Base-by-base conservation (phyloP, 1,139 yeast genomes). In the Torulaspora globosa region DNA sequence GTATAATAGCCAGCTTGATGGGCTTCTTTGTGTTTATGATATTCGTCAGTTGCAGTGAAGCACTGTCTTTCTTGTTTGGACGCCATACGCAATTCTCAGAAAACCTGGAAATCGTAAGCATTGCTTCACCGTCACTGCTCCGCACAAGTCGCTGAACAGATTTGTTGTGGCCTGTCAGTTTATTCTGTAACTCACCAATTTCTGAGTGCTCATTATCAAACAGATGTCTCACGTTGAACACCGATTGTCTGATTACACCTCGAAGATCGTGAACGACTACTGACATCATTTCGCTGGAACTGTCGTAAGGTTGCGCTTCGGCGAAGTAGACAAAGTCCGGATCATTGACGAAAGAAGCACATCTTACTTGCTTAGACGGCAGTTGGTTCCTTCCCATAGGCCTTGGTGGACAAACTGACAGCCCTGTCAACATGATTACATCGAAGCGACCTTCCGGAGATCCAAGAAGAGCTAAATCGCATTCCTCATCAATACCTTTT, bases 131-230 rank as follows among this genome's bases (percentile, higher is more conserved):
- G 57, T 79, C 78, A 4, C 75, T 66, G 1, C 95, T 83, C 56
- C 89, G 78, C 14, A 78, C 69, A 1, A 90, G 65, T 44, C 73
- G 75, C 54, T 79, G 78, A 16, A 90, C 81, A 0, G 96, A 84
- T 60, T 88, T 89, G 44, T 80, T 76, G 58, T 88, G 96, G 0
- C 97, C 97, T 5, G 94, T 89, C 47, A 82, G 77, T 56, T 84
- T 82, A 56, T 78, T 73, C 31, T 70, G 67, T 10, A 76, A 45
- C 18, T 51, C 45, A 12, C 63, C 66, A 5, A 56, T 44, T 27
- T 55, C 50, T 15, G 57, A 36, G 3, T 53, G 45, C 5, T 46
- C 35, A 47, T 51, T 48, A 49, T 59, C 59, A 29, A 74, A 50
- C 27, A 78, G 44, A 30, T 65, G 61, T 38, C 66, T 61, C 46